Evolutionary conservation across 2,329 filamentous ascomycete species (phyloP), one percentile per base, ranked within the genome.

Genomic region (Emydomyces testavorans): DNA sequence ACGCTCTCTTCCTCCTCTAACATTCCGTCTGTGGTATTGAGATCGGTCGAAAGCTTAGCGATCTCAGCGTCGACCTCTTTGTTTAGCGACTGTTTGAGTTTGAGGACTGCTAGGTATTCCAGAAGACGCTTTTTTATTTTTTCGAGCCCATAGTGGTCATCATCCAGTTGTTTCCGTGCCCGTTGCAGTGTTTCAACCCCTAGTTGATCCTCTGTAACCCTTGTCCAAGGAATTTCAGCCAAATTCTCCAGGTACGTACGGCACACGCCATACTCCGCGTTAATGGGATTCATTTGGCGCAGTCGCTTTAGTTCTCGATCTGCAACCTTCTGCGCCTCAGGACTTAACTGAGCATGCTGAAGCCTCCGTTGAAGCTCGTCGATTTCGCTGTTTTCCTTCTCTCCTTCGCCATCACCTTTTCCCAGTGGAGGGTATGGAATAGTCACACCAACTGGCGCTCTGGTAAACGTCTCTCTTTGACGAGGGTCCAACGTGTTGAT

Each of bases 81-180:
- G 55, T 96, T 95, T 53, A 90, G 81, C 18, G 84, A 81, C 62
- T 95, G 89, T 73, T 96, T 98, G 49, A 98, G 75, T 57, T 92
- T 84, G 45, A 98, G 73, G n/a, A 98, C 92, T 2, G 92, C 93
- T 36, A 98, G 74, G 61, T 98, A 98, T 64, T 96, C 93, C 4
- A 98, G 75, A 18, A 98, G 68, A 36, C 92, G 78, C 75, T 94
- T 95, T 78, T 98, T 98, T 61, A 98, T 90, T 66, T 90, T 93
- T 52, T 96, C 88, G 11, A 98, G 72, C 0, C 92, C 92, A 57
- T 96, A 96, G 65, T 98, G 92, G 61, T 98, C 92, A 54, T 93
- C 82, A 59, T 98, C 88, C 4, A 98, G 76, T 65, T 96, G 92
- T 67, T 88, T 85, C 47, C 87, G 80, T 5, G 92, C 92, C 56